Base-by-base conservation (phyloP, 441 rosid genomes). In the Croton laevigatus region DNA sequence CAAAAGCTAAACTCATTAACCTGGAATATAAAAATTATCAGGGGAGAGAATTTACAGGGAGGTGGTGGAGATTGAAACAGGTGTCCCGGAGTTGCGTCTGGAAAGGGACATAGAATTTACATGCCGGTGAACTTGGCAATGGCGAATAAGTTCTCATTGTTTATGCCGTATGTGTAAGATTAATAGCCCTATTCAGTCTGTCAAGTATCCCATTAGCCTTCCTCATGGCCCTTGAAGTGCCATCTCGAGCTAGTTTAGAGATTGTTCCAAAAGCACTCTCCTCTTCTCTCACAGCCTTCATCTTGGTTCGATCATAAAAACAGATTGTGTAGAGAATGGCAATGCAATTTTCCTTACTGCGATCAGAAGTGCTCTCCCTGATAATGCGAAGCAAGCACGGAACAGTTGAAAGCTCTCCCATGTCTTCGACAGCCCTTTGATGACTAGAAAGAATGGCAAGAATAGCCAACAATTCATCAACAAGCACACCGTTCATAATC, bases 171-270 rank as follows among this genome's bases (percentile, higher is more conserved):
- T 92, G 96, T 0, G 99, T 90, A 48, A 88, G 85, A 79, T 85
- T 90, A 80, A 88, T 79, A 60, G 83, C 76, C 68, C 88, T 84
- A 70, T 81, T 85, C 75, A 94, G 69, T 83, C 94, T 86, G 36
- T 88, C 98, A 27, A 95, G 89, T 40, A 92, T 85, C 59, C 90
- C 90, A 11, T 67, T 84, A 10, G 99, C 98, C 80, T 92, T 92
- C 79, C 98, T 87, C 80, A 88, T 88, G 61, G 98, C 99, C 81
- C 97, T 88, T 12, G 96, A 79, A 58, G 99, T 92, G 62, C 98
- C 99, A 48, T 85, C 87, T 63, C 80, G 79, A 11, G 91, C 81
- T 74, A 95, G 94, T 75, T 84, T 90, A 6, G 96, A 85, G 40
- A 91, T 82, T 23, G 97, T 89, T 62, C 91, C 87, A 55, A 83